A percentile compares a stretch with the other conserved stretches of the same genome.
These are phyloP conservation scores for Aspergillus sp. DNA, from an alignment of 2,329 filamentous ascomycete species.

Conservation along the genomic window DNA sequence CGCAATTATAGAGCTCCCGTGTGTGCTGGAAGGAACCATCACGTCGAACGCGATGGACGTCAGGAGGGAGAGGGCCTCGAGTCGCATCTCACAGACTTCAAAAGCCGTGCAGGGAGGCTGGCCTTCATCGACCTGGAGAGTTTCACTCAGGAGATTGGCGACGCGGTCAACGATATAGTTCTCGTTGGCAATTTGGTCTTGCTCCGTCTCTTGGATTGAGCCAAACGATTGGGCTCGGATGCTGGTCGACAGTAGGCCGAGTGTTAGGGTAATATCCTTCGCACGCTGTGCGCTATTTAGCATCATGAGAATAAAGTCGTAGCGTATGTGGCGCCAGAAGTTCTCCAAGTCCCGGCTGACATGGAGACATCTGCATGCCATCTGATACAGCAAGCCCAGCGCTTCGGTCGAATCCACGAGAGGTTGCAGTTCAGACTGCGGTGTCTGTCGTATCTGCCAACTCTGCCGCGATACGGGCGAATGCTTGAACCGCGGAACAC, in stretches of 20 bases:
- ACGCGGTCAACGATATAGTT: constrained; percentile 56
- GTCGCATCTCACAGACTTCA: constrained; percentile 43
- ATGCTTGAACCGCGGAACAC: constrained; percentile 49
- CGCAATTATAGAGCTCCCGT: constrained; percentile 64
- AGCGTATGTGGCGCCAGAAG: constrained; percentile 59
- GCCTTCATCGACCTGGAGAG: constrained; percentile 46
- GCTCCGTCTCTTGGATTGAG: constrained; percentile 45
- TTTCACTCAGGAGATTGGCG: constrained; percentile 57
- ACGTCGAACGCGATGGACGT: constrained; percentile 41
- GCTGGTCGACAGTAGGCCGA: constrained; percentile 57
- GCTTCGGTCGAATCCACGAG: constrained; percentile 55
- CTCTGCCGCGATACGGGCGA: constrained; percentile 43
- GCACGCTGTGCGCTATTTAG: constrained; percentile 58
- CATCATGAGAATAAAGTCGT: constrained; percentile 59
- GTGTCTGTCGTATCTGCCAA: constrained; percentile 40
- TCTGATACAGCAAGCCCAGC: constrained; percentile 53
- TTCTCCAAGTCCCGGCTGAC: constrained; percentile 40
- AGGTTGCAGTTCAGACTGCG: constrained; percentile 42
- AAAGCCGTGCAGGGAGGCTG: constrained; percentile 36
- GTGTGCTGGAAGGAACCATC: constrained; percentile 60
- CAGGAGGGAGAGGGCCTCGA: constrained; percentile 46
- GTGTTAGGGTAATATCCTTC: constrained; percentile 54
- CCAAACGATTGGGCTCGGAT: constrained; percentile 55
- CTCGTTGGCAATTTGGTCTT: constrained; percentile 42
- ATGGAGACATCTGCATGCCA: constrained; percentile 50